Evolutionary conservation across 1,284 basidiomycete genomes (phyloP).

Genomic region (Mycena sp.): DNA sequence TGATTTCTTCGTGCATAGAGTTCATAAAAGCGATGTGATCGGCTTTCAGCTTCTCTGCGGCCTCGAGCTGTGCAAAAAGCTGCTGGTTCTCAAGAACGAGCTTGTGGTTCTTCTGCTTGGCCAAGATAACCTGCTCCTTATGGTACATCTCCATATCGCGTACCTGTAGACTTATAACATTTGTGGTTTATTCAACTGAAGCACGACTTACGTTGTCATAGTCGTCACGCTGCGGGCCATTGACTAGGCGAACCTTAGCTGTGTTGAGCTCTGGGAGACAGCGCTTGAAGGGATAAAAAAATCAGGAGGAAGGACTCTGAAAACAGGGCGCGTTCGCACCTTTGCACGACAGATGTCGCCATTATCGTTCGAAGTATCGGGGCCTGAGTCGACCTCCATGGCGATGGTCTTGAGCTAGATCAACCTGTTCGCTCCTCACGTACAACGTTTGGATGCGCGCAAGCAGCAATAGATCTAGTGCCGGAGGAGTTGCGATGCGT

Average conservation of each 20-base stretch:
- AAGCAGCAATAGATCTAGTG: slow-evolving; percentile 10
- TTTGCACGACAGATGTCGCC: neutral
- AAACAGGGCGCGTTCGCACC: slow-evolving; percentile 5
- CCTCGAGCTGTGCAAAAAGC: slow-evolving; percentile 3
- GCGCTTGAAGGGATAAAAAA: slow-evolving; percentile 14
- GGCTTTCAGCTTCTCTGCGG: slow-evolving; percentile 3
- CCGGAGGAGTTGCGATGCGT: neutral
- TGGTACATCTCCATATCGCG: neutral
- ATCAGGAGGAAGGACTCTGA: slow-evolving; percentile 6
- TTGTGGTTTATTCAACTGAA: slow-evolving; percentile 3
- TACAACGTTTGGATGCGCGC: slow-evolving; percentile 21
- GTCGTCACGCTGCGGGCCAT: slow-evolving; percentile 5
- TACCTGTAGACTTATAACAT: slow-evolving; percentile 10
- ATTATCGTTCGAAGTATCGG: neutral
- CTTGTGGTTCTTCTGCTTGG: slow-evolving; percentile 4
- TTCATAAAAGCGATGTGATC: neutral
- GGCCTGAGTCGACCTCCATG: slow-evolving; percentile 13
- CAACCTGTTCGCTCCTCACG: slow-evolving; percentile 22
- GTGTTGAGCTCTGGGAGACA: neutral
- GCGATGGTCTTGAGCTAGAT: slow-evolving; percentile 7
- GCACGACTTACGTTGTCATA: slow-evolving; percentile 8
- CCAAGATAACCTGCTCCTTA: neutral
- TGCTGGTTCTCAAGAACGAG: slow-evolving; percentile 5
- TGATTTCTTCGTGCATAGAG: slow-evolving; percentile 4
- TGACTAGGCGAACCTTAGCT: slow-evolving; percentile 11